Evolutionary conservation across 768 basidiomycete genomes (phyloP).

Genomic region (Tylopilus sp.): DNA sequence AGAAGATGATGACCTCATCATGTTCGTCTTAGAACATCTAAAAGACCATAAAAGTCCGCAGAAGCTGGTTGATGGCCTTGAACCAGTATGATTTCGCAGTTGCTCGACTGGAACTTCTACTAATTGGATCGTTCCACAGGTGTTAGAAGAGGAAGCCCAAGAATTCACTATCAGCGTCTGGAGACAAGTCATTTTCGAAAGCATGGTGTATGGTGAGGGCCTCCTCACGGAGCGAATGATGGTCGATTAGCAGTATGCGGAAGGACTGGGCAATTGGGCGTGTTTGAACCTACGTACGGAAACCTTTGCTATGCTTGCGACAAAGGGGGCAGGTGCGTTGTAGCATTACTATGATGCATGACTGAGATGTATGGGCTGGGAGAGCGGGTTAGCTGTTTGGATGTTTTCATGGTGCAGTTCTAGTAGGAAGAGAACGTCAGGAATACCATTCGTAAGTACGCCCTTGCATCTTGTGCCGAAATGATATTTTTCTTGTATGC

Average conservation of each 20-base stretch:
- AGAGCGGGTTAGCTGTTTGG: constrained; percentile 19
- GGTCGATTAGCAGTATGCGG: constrained; percentile 50
- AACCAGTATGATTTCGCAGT: constrained; percentile 64
- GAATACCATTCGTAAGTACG: constrained; percentile 51
- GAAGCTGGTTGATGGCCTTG: constrained; percentile 85
- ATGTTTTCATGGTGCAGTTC: constrained; percentile 16
- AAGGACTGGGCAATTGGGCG: constrained; percentile 9
- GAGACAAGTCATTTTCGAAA: constrained; percentile 94
- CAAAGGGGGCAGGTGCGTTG: constrained; percentile 59
- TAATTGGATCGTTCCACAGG: constrained; percentile 42
- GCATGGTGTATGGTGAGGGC: constrained; percentile 88
- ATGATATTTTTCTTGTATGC: constrained; percentile 34
- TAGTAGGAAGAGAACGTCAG: constrained; percentile 20
- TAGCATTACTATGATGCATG: constrained; percentile 41
- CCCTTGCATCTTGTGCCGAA: constrained; percentile 43
- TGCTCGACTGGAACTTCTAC: neutral
- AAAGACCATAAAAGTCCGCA: constrained; percentile 85
- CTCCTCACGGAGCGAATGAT: constrained; percentile 82
- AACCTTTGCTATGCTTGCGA: constrained; percentile 26
- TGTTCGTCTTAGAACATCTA: constrained; percentile 91
- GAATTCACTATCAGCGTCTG: constrained; percentile 78
- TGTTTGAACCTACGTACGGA: constrained; percentile 20
- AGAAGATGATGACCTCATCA: constrained; percentile 90
- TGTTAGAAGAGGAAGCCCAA: constrained; percentile 87
- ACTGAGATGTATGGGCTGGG: constrained; percentile 42